Conservation (phyloP, 208 protist genomes). For the Trypanosoma lewisi region DNA sequence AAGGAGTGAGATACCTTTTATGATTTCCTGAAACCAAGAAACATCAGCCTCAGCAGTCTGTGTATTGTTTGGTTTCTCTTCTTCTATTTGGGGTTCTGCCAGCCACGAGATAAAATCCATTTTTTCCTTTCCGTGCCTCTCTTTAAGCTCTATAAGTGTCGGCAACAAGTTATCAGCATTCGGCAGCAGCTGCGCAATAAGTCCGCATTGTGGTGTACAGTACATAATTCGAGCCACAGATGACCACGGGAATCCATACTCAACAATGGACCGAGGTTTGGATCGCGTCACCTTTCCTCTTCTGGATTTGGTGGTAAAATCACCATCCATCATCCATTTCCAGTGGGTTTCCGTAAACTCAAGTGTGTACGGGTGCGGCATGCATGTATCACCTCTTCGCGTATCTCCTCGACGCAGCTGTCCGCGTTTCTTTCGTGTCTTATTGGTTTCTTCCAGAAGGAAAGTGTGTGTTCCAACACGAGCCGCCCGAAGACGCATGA, state of each 20-base stretch:
- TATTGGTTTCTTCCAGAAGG: constrained; percentile 11
- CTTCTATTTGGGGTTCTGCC: constrained; percentile 21
- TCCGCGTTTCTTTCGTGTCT: not conserved
- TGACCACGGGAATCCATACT: constrained; percentile 51
- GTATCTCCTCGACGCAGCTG: not conserved
- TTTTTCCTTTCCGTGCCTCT: constrained; percentile 14
- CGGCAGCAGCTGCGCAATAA: constrained; percentile 58
- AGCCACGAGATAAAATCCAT: constrained; percentile 59
- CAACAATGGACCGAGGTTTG: constrained; percentile 22
- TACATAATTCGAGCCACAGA: constrained; percentile 49
- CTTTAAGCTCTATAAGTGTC: constrained; percentile 30
- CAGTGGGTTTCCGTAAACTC: constrained; percentile 56
- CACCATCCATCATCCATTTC: constrained; percentile 63
- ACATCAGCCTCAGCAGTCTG: not conserved
- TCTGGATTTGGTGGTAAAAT: constrained; percentile 2
- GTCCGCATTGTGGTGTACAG: constrained; percentile 41
- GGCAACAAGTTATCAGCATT: constrained; percentile 30
- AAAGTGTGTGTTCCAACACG: constrained; percentile 30
- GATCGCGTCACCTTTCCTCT: not conserved
- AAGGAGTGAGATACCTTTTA: constrained; percentile 32
- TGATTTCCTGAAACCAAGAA: not conserved
- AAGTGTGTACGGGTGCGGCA: constrained; percentile 25
- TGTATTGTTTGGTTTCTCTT: not conserved
- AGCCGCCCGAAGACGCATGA: constrained; percentile 25
- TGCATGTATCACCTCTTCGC: constrained; percentile 3